phyloP scores from a whole-genome alignment of 192 early-diverging fungal species.

The Chytriomyces sp. region DNA sequence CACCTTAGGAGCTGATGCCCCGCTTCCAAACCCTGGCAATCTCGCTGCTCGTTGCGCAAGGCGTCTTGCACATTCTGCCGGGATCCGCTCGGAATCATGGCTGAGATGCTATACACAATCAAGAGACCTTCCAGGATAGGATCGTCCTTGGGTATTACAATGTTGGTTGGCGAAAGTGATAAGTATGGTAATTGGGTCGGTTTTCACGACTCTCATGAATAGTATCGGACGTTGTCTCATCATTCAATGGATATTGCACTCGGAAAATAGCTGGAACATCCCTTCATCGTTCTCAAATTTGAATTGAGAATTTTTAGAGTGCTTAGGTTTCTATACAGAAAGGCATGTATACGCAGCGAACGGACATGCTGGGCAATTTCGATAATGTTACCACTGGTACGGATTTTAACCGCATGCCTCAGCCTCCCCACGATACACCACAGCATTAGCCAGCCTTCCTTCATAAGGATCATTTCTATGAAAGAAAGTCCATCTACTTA shows the following conservation, averaged over 20 bases:
- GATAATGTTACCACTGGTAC: too few relatives aligned
- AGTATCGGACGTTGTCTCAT: slow-evolving; percentile 20
- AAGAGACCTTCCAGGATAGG: slow-evolving; percentile 47
- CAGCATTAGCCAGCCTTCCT: too few relatives aligned
- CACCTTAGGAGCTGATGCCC: too few relatives aligned
- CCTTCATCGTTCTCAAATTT: slow-evolving; percentile 54
- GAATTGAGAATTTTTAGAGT: slow-evolving; percentile 53
- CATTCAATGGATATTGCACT: slow-evolving; percentile 33
- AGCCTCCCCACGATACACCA: neutral
- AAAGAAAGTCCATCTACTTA: slow-evolving; percentile 20
- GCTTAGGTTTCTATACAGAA: slow-evolving; percentile 55
- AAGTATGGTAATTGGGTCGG: slow-evolving; percentile 22
- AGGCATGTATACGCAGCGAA: neutral
- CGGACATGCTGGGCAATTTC: neutral
- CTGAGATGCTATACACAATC: slow-evolving; percentile 39
- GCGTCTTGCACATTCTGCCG: slow-evolving; percentile 50
- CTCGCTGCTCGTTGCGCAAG: slow-evolving; percentile 50
- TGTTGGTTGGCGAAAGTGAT: slow-evolving; percentile 38
- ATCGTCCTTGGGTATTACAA: slow-evolving; percentile 32
- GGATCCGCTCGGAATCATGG: slow-evolving; percentile 42
- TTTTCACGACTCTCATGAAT: slow-evolving; percentile 27
- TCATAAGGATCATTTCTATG: neutral
- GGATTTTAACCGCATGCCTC: neutral
- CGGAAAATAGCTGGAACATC: slow-evolving; percentile 29
- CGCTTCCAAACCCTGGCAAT: slow-evolving; percentile 52